These are phyloP conservation scores for Plantago lanceolata DNA, from an alignment of 305 asterid genomes.

Conservation along the genomic window DNA sequence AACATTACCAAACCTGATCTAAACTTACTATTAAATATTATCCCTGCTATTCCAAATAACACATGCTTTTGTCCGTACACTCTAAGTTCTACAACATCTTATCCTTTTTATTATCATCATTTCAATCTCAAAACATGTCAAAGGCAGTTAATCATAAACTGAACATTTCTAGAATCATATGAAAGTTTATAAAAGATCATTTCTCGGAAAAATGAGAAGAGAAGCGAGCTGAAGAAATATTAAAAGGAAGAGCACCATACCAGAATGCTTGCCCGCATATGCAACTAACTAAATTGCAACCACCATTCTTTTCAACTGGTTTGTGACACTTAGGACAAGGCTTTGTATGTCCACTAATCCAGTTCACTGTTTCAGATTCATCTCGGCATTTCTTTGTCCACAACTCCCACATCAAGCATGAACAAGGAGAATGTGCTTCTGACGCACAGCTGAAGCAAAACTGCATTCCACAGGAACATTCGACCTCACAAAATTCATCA, in stretches of 20 bases:
- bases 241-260: constrained; percentile 27
- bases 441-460: constrained; percentile 81
- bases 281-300: constrained; percentile 86
- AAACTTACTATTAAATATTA: not conserved
- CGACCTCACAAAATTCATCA: constrained; percentile 77
- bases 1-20: not conserved
- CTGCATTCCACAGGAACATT: constrained; percentile 84
- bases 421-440: constrained; percentile 91
- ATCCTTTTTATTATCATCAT: not conserved
- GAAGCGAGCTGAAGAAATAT: constrained; percentile 5
- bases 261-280: constrained; percentile 85
- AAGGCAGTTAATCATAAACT: not conserved
- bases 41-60: not conserved
- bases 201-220: constrained; percentile 2
- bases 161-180: not conserved
- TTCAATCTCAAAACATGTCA: not conserved
- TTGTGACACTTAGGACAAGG: constrained; percentile 90
- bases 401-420: constrained; percentile 83
- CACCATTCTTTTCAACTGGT: constrained; percentile 92
- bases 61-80: not conserved
- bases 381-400: constrained; percentile 84
- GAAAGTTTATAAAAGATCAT: not conserved
- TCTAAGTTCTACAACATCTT: not conserved
- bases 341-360: constrained; percentile 83
- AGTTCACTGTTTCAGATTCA: constrained; percentile 84